phyloP scores from a whole-genome alignment of 1,284 basidiomycete genomes.

The Leccinum ponderosum region DNA sequence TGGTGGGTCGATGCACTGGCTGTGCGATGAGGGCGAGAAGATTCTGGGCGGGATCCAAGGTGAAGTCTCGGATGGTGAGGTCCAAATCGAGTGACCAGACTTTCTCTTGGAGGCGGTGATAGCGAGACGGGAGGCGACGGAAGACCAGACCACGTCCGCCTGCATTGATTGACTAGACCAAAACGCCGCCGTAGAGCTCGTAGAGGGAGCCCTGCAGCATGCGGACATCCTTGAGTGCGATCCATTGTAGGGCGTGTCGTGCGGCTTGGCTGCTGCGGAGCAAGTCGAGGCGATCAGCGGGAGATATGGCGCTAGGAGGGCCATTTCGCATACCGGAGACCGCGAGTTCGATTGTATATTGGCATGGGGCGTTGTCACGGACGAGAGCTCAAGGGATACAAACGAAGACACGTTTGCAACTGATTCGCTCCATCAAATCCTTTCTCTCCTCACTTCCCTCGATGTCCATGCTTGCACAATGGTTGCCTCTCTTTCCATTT shows the following conservation, averaged over 20 bases:
- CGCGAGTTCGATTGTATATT: slow-evolving; percentile 56
- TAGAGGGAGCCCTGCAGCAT: slow-evolving; percentile 45
- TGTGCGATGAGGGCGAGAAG: slow-evolving; percentile 53
- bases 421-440: slow-evolving; percentile 74
- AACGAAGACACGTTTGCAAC: slow-evolving; percentile 58
- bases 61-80: slow-evolving; percentile 53
- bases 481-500: slow-evolving; percentile 66
- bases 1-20: slow-evolving; percentile 25
- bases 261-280: slow-evolving; percentile 46
- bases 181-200: slow-evolving; percentile 62
- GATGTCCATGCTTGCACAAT: slow-evolving; percentile 69
- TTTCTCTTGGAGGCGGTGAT: slow-evolving; percentile 46
- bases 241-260: slow-evolving; percentile 49
- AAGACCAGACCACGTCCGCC: slow-evolving; percentile 38
- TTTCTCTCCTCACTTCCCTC: slow-evolving; percentile 63
- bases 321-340: slow-evolving; percentile 49
- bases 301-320: slow-evolving; percentile 25
- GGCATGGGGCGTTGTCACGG: slow-evolving; percentile 38
- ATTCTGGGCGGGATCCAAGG: slow-evolving; percentile 63
- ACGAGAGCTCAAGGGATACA: slow-evolving; percentile 32
- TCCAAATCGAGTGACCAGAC: slow-evolving; percentile 48
- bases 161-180: slow-evolving; percentile 44
- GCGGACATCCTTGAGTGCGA: slow-evolving; percentile 35
- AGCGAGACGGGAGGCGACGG: slow-evolving; percentile 48
- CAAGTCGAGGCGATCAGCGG: slow-evolving; percentile 40